Base-by-base conservation (phyloP, 1,139 yeast species). In the Pichia sp. region DNA sequence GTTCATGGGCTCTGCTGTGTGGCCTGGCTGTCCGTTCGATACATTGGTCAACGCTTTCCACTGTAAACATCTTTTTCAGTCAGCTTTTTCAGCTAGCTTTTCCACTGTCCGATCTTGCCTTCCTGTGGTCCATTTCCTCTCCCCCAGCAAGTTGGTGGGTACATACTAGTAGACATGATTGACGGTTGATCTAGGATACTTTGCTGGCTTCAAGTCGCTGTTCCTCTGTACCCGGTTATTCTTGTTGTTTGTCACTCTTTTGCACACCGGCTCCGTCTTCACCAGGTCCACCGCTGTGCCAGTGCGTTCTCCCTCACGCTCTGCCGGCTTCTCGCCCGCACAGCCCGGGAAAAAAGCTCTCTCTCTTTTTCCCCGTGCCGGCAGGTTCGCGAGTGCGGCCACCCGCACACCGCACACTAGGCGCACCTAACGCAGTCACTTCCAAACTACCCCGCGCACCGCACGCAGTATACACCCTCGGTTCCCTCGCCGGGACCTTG, bases 101-200 rank as follows among this genome's bases (percentile, higher is more conserved):
- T 36, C 40, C 40, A 6, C n/a, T 36, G 40, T 13, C 6, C 15
- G 15, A 36, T 36, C 40, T 36, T 42, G 26, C 29, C 4, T 42
- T 42, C n/a, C 30, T 11, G 7, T n/a, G 2, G 15, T 26, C n/a
- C 29, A 15, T n/a, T n/a, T 6, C 45, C 11, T 23, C 15, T 36
- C 15, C n/a, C 40, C 30, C 43, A 15, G 15, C 45, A 42, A 15
- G 7, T 26, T 32, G 29, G 10, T 8, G 19, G 31, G 46, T 51
- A 57, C 60, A 53, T 57, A 57, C 60, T 50, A 55, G 60, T 57
- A 54, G 60, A 57, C 60, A 57, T 57, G 55, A 44, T 49, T 54
- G 51, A 40, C 53, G 49, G 52, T 50, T 44, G 52, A 50, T 50
- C 48, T 50, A 34, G 29, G 44, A 44, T 44, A 26, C 41, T 44